These are phyloP conservation scores for Beta corolliflora DNA, from an alignment of 179 eudicot species.

Conservation along the genomic window DNA sequence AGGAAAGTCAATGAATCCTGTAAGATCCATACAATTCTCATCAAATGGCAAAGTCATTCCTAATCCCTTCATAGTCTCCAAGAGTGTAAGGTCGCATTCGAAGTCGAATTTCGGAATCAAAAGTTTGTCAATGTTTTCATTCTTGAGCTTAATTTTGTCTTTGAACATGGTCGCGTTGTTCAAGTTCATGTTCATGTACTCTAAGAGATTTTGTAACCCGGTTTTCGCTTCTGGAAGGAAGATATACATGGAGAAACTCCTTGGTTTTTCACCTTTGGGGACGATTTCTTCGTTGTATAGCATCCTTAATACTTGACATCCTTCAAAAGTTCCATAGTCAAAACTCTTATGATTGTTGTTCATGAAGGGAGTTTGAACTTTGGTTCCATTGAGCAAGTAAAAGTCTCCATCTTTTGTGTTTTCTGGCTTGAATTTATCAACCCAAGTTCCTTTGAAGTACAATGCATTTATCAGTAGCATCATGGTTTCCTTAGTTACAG, in stretches of 20 bases:
- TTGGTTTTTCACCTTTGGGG: background rate
- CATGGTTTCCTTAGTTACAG: background rate
- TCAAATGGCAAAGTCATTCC: conserved; percentile 30
- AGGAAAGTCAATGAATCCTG: conserved; percentile 13
- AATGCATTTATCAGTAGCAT: conserved; percentile 16
- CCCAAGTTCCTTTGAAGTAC: conserved; percentile 28
- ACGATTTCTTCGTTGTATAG: conserved; percentile 6
- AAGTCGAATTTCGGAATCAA: conserved; percentile 39
- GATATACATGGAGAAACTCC: conserved; percentile 24
- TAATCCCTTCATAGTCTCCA: conserved; percentile 13
- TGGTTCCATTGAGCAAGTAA: conserved; percentile 14
- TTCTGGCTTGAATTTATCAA: background rate
- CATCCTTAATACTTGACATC: conserved; percentile 18
- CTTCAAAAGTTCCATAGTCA: conserved; percentile 12
- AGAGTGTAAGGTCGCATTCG: background rate
- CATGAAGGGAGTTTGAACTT: conserved; percentile 17
- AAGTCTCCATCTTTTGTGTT: background rate
- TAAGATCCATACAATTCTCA: background rate
- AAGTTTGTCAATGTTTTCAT: background rate
- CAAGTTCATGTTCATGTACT: background rate
- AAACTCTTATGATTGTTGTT: background rate
- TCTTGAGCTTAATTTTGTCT: background rate
- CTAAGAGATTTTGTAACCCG: conserved; percentile 18
- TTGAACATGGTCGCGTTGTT: conserved; percentile 2
- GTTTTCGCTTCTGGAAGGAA: conserved; percentile 19